Evolutionary conservation across 2,329 filamentous ascomycete species (phyloP).

Genomic region (Arthroderma sp.): DNA sequence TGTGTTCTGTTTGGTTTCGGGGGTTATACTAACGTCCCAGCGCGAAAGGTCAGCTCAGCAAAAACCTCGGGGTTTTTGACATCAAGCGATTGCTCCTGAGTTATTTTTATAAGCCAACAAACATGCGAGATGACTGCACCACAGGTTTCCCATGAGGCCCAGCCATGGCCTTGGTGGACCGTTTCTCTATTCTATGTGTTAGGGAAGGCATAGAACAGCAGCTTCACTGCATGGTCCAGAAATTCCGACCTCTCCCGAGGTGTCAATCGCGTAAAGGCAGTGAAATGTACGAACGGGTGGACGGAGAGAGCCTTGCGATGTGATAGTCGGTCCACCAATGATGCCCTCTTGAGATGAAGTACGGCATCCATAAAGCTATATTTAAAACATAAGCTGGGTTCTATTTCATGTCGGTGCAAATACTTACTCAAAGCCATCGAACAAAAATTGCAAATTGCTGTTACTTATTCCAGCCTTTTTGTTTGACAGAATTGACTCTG

Average conservation of each 20-base stretch:
- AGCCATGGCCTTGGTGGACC: slow-evolving; percentile 3
- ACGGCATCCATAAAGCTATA: slow-evolving; percentile 5
- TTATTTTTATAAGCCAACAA: slow-evolving; percentile 13
- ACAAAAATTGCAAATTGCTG: slow-evolving; percentile 1
- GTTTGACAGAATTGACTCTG: slow-evolving; percentile 11
- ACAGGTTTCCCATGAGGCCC: slow-evolving; percentile 3
- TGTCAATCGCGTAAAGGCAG: neutral
- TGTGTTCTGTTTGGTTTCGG: neutral
- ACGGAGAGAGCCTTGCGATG: neutral
- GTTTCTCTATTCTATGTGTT: slow-evolving; percentile 5
- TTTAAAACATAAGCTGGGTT: neutral
- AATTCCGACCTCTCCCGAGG: neutral
- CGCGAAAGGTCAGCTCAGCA: slow-evolving; percentile 16
- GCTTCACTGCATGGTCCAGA: slow-evolving; percentile 1
- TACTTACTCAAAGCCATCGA: slow-evolving; percentile 6
- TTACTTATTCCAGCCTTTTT: slow-evolving; percentile 1
- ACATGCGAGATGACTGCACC: slow-evolving; percentile 16
- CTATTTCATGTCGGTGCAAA: no score
- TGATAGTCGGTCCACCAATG: slow-evolving; percentile 1
- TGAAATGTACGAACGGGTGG: slow-evolving; percentile 5
- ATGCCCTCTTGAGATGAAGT: slow-evolving; percentile 3
- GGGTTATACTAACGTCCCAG: slow-evolving; percentile 13
- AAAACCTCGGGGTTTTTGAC: slow-evolving; percentile 10
- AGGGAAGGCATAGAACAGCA: slow-evolving; percentile 2
- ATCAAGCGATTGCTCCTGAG: slow-evolving; percentile 10